Evolutionary conservation across 2,329 filamentous ascomycete species (phyloP).

Genomic region (Endoconidiophora polonica): DNA sequence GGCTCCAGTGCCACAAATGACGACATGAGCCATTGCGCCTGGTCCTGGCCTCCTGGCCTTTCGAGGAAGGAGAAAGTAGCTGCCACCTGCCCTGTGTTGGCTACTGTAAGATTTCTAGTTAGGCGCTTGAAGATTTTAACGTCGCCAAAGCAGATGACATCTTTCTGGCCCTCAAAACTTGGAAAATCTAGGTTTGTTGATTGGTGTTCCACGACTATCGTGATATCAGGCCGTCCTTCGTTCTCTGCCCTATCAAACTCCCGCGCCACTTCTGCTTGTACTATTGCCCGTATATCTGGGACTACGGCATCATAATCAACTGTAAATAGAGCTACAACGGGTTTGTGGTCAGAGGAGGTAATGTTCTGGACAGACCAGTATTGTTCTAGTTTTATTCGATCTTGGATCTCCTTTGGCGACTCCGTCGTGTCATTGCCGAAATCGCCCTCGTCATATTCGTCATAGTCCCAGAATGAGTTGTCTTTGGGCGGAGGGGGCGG

Average conservation of each 20-base stretch:
- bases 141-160: slow-evolving; percentile 63
- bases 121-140: slow-evolving; percentile 53
- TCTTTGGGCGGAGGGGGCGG: slow-evolving; percentile 28
- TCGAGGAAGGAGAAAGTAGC: slow-evolving; percentile 71
- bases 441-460: slow-evolving; percentile 10
- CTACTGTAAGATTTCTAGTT: slow-evolving; percentile 58
- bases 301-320: slow-evolving; percentile 77
- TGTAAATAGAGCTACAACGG: slow-evolving; percentile 65
- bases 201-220: slow-evolving; percentile 58
- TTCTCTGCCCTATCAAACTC: slow-evolving; percentile 87
- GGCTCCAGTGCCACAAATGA: slow-evolving; percentile 36
- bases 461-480: slow-evolving; percentile 10
- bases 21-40: slow-evolving; percentile 53
- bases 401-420: neutral
- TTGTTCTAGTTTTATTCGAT: slow-evolving; percentile 36
- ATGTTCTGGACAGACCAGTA: slow-evolving; percentile 85
- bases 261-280: slow-evolving; percentile 74
- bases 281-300: slow-evolving; percentile 63
- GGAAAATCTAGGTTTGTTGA: slow-evolving; percentile 16
- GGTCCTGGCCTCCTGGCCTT: slow-evolving; percentile 35
- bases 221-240: slow-evolving; percentile 67
- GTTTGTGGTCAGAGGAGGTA: slow-evolving; percentile 90
- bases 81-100: slow-evolving; percentile 73
- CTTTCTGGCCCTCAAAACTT: slow-evolving; percentile 21
- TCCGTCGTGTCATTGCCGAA: neutral